Evolutionary conservation across 73 alveolate species (phyloP).

Genomic region (Blepharisma japonicum): DNA sequence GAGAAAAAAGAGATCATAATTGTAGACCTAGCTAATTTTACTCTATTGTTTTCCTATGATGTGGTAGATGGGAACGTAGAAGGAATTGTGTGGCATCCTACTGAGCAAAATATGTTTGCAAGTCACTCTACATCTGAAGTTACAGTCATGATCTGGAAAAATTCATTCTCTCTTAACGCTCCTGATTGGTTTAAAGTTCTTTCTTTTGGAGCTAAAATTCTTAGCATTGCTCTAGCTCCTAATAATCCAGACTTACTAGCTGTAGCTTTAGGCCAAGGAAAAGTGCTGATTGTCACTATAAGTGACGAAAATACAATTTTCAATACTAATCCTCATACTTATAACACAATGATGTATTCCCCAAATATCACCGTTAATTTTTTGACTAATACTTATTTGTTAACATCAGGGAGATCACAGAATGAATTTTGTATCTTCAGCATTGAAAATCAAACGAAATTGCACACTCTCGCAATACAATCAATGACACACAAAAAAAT

Average conservation of each 20-base stretch:
- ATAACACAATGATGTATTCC: slow-evolving; percentile 22
- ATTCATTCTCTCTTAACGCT: not conserved
- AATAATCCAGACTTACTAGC: not conserved
- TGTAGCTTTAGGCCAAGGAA: slow-evolving; percentile 21
- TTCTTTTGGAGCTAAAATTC: not conserved
- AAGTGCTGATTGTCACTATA: not conserved
- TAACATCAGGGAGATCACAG: slow-evolving; percentile 25
- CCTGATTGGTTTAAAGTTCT: slow-evolving; percentile 20
- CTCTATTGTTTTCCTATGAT: not conserved
- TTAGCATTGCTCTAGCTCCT: not conserved
- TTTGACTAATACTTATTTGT: not conserved
- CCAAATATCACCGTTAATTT: slow-evolving; percentile 5
- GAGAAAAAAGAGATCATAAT: not conserved
- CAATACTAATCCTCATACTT: not conserved
- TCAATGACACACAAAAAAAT: slow-evolving; percentile 10
- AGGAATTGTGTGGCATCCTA: slow-evolving; percentile 4
- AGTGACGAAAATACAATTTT: not conserved
- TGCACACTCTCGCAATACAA: not conserved
- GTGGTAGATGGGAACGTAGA: not conserved
- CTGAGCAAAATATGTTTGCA: not conserved
- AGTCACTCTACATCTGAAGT: not conserved
- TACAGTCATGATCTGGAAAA: not conserved
- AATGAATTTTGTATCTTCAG: slow-evolving; percentile 7
- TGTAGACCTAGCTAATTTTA: not conserved
- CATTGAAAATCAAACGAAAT: not conserved